phyloP scores from a whole-genome alignment of 179 eudicot species.

The Camellia oleifera region DNA sequence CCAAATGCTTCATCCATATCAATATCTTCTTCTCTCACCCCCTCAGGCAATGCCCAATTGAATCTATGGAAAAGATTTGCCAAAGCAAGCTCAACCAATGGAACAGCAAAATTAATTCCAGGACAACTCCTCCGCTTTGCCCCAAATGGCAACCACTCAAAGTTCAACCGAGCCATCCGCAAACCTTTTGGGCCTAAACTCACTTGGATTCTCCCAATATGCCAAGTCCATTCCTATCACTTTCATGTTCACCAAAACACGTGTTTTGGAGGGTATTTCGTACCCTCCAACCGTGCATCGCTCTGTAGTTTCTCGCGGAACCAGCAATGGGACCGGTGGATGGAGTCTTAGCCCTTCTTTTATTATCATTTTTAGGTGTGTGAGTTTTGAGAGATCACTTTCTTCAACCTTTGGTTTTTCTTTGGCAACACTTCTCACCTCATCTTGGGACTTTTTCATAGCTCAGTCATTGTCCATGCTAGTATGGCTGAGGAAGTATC shows the following conservation, averaged over 20 bases:
- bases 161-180: slow-evolving; percentile 28
- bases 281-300: slow-evolving; percentile 31
- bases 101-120: slow-evolving; percentile 28
- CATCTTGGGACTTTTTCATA: slow-evolving; percentile 44
- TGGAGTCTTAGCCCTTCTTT: slow-evolving; percentile 46
- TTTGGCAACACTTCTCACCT: slow-evolving; percentile 25
- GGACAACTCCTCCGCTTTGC: slow-evolving; percentile 46
- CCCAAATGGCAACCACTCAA: slow-evolving; percentile 53
- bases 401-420: slow-evolving; percentile 33
- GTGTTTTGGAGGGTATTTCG: slow-evolving; percentile 36
- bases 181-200: slow-evolving; percentile 49
- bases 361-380: slow-evolving; percentile 31
- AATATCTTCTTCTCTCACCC: slow-evolving; percentile 28
- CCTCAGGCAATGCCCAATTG: slow-evolving; percentile 44
- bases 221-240: slow-evolving; percentile 38
- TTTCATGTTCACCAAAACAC: slow-evolving; percentile 35
- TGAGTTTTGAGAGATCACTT: slow-evolving; percentile 29
- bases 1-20: slow-evolving; percentile 40
- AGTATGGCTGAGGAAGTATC: slow-evolving; percentile 45
- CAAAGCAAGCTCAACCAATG: slow-evolving; percentile 37
- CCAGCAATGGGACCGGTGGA: slow-evolving; percentile 35
- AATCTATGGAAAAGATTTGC: slow-evolving; percentile 43
- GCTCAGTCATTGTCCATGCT: slow-evolving; percentile 49
- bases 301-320: slow-evolving; percentile 40
- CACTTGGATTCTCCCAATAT: slow-evolving; percentile 31